Evolutionary conservation across 208 protist genomes (phyloP).

Genomic region (Lotmaria passim): DNA sequence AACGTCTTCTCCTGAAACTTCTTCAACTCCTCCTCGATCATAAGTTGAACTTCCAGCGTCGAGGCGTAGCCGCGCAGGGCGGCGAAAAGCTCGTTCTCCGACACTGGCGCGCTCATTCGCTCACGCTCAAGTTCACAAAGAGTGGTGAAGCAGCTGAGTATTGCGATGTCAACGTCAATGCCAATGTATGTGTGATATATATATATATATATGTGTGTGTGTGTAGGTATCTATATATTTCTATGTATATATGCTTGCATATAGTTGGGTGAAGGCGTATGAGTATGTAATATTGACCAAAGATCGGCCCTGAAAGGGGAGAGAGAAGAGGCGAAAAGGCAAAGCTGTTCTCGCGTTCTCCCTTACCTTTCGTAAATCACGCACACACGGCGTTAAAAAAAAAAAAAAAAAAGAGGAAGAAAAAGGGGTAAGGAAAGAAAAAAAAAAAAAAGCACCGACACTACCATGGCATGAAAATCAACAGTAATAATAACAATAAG

Average conservation of each 20-base stretch:
- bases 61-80: slow-evolving; percentile 50
- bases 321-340: no score
- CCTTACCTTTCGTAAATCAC: no score
- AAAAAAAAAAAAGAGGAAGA: no score
- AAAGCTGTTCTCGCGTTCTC: no score
- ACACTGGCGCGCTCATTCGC: slow-evolving; percentile 20
- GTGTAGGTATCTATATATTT: no score
- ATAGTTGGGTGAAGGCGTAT: neutral
- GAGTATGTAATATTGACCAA: no score
- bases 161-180: neutral
- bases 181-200: neutral
- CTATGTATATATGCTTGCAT: neutral
- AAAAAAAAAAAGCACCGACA: neutral
- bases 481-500: slow-evolving; percentile 2
- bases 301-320: no score
- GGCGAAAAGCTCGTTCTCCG: slow-evolving; percentile 44
- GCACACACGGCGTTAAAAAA: no score
- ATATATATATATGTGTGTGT: no score
- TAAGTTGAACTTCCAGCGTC: slow-evolving; percentile 60
- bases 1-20: slow-evolving; percentile 41
- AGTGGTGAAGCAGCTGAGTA: no score
- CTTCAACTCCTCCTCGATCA: slow-evolving; percentile 61
- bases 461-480: neutral
- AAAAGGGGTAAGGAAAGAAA: neutral
- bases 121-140: no score